Evolutionary conservation across 164 flowering plant species (phyloP).

Genomic region (Vitis amurensis): DNA sequence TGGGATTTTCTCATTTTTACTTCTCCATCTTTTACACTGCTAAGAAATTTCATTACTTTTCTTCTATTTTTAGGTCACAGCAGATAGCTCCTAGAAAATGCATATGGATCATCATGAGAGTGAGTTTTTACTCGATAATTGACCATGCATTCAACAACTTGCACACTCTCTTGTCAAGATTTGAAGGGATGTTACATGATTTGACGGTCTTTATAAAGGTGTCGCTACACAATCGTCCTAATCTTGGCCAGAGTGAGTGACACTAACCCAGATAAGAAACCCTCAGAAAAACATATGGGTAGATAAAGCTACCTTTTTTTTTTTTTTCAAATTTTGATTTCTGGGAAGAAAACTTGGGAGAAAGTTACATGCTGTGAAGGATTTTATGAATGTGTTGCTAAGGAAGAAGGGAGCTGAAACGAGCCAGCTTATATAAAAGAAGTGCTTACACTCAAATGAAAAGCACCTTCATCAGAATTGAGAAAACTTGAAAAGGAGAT

Average conservation of each 20-base stretch:
- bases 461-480: too few relatives aligned
- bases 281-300: background rate
- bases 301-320: background rate
- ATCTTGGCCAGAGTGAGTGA: conserved; percentile 15
- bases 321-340: conserved; percentile 28
- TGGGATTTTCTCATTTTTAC: too few relatives aligned
- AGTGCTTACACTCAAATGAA: too few relatives aligned
- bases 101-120: too few relatives aligned
- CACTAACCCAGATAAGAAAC: background rate
- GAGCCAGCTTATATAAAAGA: conserved; percentile 22
- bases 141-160: too few relatives aligned
- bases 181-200: conserved; percentile 24
- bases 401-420: conserved; percentile 19
- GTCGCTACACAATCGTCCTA: conserved; percentile 2
- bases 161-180: background rate
- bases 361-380: conserved; percentile 21
- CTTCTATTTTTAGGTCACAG: too few relatives aligned
- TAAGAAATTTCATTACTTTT: too few relatives aligned
- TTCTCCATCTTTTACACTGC: too few relatives aligned
- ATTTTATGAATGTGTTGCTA: conserved; percentile 38
- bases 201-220: conserved; percentile 19
- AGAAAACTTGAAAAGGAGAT: too few relatives aligned
- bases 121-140: too few relatives aligned
- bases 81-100: too few relatives aligned
- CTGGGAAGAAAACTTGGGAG: background rate